phyloP scores from a whole-genome alignment of 2,329 filamentous ascomycete genomes.

The Nemania abortiva region DNA sequence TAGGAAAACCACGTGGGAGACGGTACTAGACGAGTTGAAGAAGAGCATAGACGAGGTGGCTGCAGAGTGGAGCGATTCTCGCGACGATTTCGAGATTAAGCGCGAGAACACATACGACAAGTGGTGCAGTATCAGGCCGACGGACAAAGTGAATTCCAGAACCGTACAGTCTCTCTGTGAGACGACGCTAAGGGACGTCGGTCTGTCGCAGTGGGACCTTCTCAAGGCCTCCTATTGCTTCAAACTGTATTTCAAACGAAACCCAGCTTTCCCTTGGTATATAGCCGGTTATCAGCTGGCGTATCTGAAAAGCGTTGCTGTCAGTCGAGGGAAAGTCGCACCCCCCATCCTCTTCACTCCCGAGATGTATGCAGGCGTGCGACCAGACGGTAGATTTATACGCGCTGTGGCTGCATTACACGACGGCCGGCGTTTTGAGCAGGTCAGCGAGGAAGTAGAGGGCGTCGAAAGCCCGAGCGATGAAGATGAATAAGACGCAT shows the following conservation, averaged over 20 bases:
- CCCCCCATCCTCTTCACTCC: conserved; percentile 53
- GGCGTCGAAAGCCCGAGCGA: conserved; percentile 24
- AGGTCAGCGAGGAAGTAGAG: conserved; percentile 34
- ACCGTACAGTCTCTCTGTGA: conserved; percentile 51
- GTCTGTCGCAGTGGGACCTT: conserved; percentile 59
- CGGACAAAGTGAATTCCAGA: conserved; percentile 44
- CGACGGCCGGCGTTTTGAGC: conserved; percentile 38
- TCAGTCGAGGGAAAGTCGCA: conserved; percentile 35
- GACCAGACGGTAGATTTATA: conserved; percentile 46
- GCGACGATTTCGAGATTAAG: conserved; percentile 41
- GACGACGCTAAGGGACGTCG: conserved; percentile 42
- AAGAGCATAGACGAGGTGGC: conserved; percentile 51
- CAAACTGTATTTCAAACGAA: conserved; percentile 51
- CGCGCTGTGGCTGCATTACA: conserved; percentile 41
- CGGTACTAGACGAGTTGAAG: conserved; percentile 52
- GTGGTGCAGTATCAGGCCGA: conserved; percentile 59
- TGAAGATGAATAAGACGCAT: conserved; percentile 24
- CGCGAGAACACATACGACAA: conserved; percentile 55
- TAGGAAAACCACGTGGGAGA: conserved; percentile 46
- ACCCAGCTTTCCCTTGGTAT: conserved; percentile 57
- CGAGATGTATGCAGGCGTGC: conserved; percentile 46
- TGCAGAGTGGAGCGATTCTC: conserved; percentile 51
- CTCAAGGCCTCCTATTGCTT: conserved; percentile 65
- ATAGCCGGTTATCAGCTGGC: conserved; percentile 64
- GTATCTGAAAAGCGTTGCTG: conserved; percentile 58